phyloP scores from a whole-genome alignment of 73 alveolate species.

The Paramecium tetraurelia region DNA sequence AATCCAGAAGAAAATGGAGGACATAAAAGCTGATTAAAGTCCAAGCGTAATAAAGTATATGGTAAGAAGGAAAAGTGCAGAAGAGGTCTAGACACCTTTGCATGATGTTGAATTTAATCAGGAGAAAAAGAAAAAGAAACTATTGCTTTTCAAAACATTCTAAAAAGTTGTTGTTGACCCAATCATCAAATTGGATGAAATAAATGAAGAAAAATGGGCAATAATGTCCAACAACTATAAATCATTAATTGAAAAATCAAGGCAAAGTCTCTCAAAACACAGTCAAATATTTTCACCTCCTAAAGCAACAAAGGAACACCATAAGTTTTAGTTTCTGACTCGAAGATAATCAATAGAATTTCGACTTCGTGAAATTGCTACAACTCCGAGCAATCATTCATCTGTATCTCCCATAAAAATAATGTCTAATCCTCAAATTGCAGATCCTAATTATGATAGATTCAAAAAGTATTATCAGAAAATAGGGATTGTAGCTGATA shows the following conservation, averaged over 20 bases:
- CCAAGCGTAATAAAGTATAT: not conserved
- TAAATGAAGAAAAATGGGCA: slow-evolving; percentile 39
- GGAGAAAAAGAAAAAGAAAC: not conserved
- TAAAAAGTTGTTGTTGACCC: slow-evolving; percentile 16
- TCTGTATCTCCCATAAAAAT: not conserved
- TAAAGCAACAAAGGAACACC: not conserved
- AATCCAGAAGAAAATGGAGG: not conserved
- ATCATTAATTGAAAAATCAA: slow-evolving; percentile 38
- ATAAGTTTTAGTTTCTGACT: slow-evolving; percentile 8
- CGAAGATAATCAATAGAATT: slow-evolving; percentile 42
- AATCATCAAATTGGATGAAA: slow-evolving; percentile 2
- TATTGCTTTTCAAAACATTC: slow-evolving; percentile 19
- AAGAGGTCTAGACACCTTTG: slow-evolving; percentile 7
- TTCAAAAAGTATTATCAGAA: not conserved
- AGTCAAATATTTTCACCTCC: not conserved
- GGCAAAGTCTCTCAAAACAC: not conserved
- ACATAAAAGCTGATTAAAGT: slow-evolving; percentile 5
- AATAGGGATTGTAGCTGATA: not conserved
- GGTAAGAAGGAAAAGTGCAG: slow-evolving; percentile 29
- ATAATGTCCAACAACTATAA: slow-evolving; percentile 26
- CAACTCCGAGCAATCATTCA: slow-evolving; percentile 20
- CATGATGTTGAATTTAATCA: slow-evolving; percentile 31
- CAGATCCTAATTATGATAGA: slow-evolving; percentile 1
- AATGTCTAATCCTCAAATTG: not conserved
- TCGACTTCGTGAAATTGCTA: not conserved